A percentile compares a stretch with the other conserved stretches of the same genome.
Conservation (phyloP, 495 filamentous ascomycete species). For the Thermochaetoides thermophila region DNA sequence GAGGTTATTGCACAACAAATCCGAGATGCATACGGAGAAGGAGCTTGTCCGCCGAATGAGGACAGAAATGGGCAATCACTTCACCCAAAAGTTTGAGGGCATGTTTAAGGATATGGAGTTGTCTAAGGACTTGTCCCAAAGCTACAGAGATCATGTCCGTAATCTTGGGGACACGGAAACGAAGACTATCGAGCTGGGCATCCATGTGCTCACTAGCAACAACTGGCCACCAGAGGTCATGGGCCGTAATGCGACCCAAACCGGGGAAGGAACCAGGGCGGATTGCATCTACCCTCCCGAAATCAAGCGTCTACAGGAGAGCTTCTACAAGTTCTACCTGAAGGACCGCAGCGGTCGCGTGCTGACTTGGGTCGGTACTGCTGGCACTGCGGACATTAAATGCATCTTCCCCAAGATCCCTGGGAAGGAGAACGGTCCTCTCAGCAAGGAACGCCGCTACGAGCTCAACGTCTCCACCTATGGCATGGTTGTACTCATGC, state of each 20-base stretch:
- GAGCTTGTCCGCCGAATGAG: constrained; percentile 96
- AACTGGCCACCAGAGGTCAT: constrained; percentile 89
- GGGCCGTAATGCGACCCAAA: constrained; percentile 27
- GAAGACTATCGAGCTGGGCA: constrained; percentile 58
- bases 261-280: constrained; percentile 33
- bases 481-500: constrained; percentile 73
- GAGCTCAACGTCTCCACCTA: constrained; percentile 90
- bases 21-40: constrained; percentile 75
- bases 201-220: constrained; percentile 80
- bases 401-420: constrained; percentile 56
- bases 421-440: constrained; percentile 43
- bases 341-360: constrained; percentile 73
- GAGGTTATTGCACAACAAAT: constrained; percentile 71
- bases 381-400: constrained; percentile 72
- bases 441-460: constrained; percentile 59
- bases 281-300: constrained; percentile 57
- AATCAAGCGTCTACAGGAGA: constrained; percentile 62
- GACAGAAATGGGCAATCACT: constrained; percentile 82
- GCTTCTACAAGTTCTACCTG: constrained; percentile 83
- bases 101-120: constrained; percentile 98
- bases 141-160: constrained; percentile 55
- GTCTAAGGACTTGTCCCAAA: constrained; percentile 67
- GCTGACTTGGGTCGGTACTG: constrained; percentile 60
- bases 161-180: constrained; percentile 48
- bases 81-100: constrained; percentile 80